Evolutionary conservation across 306 rosid species (phyloP), one percentile per base, ranked within the genome.

Genomic region (Sophora flavescens): DNA sequence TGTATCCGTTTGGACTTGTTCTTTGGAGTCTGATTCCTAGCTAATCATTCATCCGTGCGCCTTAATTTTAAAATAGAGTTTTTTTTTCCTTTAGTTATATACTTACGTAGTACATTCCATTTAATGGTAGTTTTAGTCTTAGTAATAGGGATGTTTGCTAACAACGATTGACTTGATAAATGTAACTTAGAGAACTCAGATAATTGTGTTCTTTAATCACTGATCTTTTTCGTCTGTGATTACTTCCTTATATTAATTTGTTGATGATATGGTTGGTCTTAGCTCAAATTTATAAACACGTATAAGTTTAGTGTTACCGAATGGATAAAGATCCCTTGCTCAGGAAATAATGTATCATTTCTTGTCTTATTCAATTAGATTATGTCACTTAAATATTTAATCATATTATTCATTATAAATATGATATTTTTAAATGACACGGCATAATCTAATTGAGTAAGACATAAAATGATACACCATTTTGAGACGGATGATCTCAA

Each of bases 1-100:
- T 0, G 95, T 93, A 0, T 92, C 95, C 3, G 53, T 94, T 72
- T 94, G 98, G 98, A 73, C 76, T 15, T 59, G 81, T 36, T 75
- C 87, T 28, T 48, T 54, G 0, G 3, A 59, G 45, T 36, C 82
- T 64, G 71, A 83, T 8, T 57, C 68, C 28, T 76, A 61, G 52
- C 18, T 32, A 22, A 39, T 64, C 6, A 5, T 53, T 76, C 73
- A 9, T 52, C 6, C 35, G 0, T 35, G 63, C 63, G 17, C 3
- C 12, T 30, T n/a, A n/a, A n/a, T n/a, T 79, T 11, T 14, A 14
- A 11, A 62, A 22, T 61, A 0, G 6, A 22, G n/a, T n/a, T n/a
- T 47, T 75, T 62, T 74, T 71, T 13, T 18, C 76, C 77, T 22
- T 78, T n/a, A n/a, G n/a, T n/a, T 42, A 38, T 39, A 30, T 30